A percentile compares a stretch with the other conserved stretches of the same genome.
Evolutionary conservation across 805 yeast species (phyloP).

Genomic region (Ogataea allantospora): DNA sequence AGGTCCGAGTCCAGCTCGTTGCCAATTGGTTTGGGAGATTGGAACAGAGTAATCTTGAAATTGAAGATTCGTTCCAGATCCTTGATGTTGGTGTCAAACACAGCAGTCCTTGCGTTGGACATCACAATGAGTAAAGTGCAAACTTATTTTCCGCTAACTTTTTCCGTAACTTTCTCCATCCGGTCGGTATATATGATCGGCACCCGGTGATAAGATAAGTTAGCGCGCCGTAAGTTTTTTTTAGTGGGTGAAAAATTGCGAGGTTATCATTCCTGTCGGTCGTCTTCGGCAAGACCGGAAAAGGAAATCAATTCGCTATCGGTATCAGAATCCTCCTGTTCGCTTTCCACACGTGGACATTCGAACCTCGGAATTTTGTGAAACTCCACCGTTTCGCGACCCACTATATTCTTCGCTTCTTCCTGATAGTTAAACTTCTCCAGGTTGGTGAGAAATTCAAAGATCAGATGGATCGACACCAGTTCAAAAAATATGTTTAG

Average conservation of each 20-base stretch:
- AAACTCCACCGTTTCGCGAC: conserved; percentile 42
- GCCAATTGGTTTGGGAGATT: conserved; percentile 2
- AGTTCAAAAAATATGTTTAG: conserved; percentile 47
- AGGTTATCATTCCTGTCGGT: not conserved
- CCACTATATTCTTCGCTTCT: conserved; percentile 60
- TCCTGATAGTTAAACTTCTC: conserved; percentile 46
- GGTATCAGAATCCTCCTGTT: not conserved
- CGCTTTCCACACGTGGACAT: not conserved
- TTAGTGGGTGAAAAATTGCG: not conserved
- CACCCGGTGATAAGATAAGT: conserved; percentile 1
- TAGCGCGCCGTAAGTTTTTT: conserved; percentile 2
- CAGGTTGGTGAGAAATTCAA: conserved; percentile 67
- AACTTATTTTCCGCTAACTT: not conserved
- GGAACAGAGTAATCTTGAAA: conserved; percentile 22
- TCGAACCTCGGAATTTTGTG: not conserved
- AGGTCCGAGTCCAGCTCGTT: conserved; percentile 19
- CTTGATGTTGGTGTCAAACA: conserved; percentile 21
- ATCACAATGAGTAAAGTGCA: not conserved
- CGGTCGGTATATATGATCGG: not conserved
- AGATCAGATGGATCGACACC: conserved; percentile 50
- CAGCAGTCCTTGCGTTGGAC: conserved; percentile 6
- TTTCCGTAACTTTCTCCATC: not conserved
- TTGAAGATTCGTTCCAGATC: conserved; percentile 26
- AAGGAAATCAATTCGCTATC: conserved; percentile 5
- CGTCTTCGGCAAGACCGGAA: conserved; percentile 2